phyloP scores from a whole-genome alignment of 805 yeast species.

The Saccharomycopsis sp. region DNA sequence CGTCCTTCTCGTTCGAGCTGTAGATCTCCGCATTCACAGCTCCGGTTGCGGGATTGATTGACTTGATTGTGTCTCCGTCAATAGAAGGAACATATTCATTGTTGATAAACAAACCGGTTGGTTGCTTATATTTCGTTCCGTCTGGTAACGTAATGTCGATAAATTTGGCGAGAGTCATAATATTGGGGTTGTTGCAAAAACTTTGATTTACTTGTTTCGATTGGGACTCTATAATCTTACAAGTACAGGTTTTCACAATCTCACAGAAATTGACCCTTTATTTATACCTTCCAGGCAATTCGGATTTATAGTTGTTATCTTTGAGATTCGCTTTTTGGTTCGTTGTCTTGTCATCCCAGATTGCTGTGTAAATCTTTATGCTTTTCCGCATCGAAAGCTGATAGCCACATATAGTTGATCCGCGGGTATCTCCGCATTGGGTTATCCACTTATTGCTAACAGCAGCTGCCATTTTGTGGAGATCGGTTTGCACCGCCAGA shows the following conservation, averaged over 20 bases:
- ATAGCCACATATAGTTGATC: neutral
- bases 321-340: too few species aligned
- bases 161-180: neutral
- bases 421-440: neutral
- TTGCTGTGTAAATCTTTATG: neutral
- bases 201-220: too few species aligned
- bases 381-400: neutral
- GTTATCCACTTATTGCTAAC: neutral
- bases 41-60: slow-evolving; percentile 48
- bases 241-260: neutral
- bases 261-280: neutral
- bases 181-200: too few species aligned
- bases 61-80: slow-evolving; percentile 34
- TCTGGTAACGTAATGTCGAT: slow-evolving; percentile 48
- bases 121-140: slow-evolving; percentile 62
- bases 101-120: slow-evolving; percentile 71
- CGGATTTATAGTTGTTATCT: neutral
- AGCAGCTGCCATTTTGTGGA: neutral
- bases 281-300: neutral
- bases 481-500: neutral
- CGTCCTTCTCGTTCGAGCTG: slow-evolving; percentile 43
- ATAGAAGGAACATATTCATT: slow-evolving; percentile 58
- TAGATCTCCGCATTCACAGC: slow-evolving; percentile 44
- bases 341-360: neutral
- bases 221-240: too few species aligned